Conservation (phyloP, 2,329 filamentous ascomycete species). For the Rutstroemia sydowiana region DNA sequence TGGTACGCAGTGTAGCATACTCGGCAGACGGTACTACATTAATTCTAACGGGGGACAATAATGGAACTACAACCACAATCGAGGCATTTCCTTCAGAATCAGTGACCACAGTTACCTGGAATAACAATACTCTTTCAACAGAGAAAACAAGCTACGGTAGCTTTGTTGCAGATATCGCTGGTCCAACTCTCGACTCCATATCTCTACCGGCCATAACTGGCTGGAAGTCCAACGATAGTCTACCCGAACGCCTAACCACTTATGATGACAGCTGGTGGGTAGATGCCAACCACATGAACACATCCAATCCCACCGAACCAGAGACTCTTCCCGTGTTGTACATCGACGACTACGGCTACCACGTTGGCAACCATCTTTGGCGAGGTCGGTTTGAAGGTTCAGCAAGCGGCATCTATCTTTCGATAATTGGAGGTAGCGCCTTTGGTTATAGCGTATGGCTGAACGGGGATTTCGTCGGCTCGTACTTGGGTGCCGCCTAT, state of each 20-base stretch:
- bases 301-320: conserved; percentile 31
- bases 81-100: conserved; percentile 41
- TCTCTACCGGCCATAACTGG: conserved; percentile 16
- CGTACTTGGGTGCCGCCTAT: conserved; percentile 35
- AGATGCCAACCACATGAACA: conserved; percentile 7
- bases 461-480: conserved; percentile 49
- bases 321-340: conserved; percentile 38
- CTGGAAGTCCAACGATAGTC: conserved; percentile 36
- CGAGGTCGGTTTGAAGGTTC: conserved; percentile 26
- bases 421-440: conserved; percentile 11
- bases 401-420: conserved; percentile 25
- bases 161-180: conserved; percentile 23
- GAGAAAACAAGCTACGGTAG: conserved; percentile 36
- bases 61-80: conserved; percentile 33
- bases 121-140: conserved; percentile 34
- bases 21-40: conserved; percentile 32
- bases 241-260: conserved; percentile 34
- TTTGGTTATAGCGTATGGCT: conserved; percentile 30
- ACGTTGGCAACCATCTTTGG: conserved; percentile 38
- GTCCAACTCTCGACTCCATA: conserved; percentile 10
- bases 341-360: conserved; percentile 38
- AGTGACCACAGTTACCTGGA: conserved; percentile 43
- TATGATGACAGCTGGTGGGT: conserved; percentile 34
- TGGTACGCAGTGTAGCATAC: conserved; percentile 38
- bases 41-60: conserved; percentile 39